A percentile compares a stretch with the other conserved stretches of the same genome.
Conservation (phyloP, 345 rosid genomes). For the Moricandia arvensis region DNA sequence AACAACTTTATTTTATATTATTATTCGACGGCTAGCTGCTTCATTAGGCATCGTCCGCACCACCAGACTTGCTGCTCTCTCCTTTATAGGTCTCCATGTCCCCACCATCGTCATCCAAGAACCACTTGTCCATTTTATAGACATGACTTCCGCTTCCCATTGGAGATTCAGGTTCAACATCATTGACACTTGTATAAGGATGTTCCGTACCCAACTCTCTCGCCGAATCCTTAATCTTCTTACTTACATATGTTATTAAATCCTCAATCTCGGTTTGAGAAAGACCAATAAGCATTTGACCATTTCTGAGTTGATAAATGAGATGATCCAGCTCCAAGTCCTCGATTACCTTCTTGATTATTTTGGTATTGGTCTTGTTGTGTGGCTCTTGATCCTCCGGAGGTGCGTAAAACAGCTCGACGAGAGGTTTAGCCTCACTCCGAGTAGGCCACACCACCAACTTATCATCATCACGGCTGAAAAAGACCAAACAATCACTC, state of each 20-base stretch:
- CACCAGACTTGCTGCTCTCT: constrained; percentile 8
- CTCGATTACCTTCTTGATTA: not conserved
- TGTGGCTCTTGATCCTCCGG: constrained; percentile 7
- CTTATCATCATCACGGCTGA: not conserved
- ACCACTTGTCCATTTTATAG: not conserved
- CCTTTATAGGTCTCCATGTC: not conserved
- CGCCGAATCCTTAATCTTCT: not conserved
- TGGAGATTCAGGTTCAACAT: not conserved
- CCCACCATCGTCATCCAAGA: not conserved
- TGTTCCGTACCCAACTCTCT: not conserved
- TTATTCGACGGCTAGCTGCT: not conserved
- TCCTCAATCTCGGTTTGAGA: not conserved
- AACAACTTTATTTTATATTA: not conserved
- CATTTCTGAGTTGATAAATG: not conserved
- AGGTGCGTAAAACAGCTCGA: not conserved
- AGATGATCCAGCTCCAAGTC: constrained; percentile 12
- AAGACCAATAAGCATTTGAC: not conserved
- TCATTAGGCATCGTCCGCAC: constrained; percentile 11
- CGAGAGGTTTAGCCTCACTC: not conserved
- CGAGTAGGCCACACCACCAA: constrained; percentile 6
- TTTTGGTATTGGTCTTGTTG: constrained; percentile 1
- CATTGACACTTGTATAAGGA: not conserved
- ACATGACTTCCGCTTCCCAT: not conserved
- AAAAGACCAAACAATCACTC: not conserved
- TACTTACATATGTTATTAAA: not conserved